Evolutionary conservation across 2,329 filamentous ascomycete species (phyloP).

Genomic region (Macrophomina pseudophaseolina): DNA sequence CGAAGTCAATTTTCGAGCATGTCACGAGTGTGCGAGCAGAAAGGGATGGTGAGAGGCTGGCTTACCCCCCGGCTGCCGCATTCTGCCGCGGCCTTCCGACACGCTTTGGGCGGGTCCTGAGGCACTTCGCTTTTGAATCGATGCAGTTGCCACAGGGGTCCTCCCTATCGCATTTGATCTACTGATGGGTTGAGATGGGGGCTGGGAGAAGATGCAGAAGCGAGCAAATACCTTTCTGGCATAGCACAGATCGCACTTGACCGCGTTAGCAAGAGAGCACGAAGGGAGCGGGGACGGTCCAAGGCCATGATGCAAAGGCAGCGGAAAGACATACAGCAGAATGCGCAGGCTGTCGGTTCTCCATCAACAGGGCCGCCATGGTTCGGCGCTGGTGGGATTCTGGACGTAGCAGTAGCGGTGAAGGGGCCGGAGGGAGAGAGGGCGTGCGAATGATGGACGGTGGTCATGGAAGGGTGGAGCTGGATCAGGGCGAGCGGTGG

Average conservation of each 20-base stretch:
- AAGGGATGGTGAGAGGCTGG: not conserved
- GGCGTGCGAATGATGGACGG: not conserved
- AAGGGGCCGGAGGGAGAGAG: too few relatives aligned
- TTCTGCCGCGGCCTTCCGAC: slow-evolving; percentile 22
- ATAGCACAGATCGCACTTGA: slow-evolving; percentile 23
- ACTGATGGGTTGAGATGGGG: not conserved
- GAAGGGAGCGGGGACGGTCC: too few relatives aligned
- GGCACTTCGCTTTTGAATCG: slow-evolving; percentile 35
- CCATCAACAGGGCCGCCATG: slow-evolving; percentile 2
- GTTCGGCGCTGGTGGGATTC: not conserved
- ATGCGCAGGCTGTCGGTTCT: slow-evolving; percentile 12
- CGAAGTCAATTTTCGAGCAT: not conserved
- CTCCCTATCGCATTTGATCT: slow-evolving; percentile 44
- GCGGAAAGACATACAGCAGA: slow-evolving; percentile 3
- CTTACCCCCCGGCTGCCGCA: slow-evolving; percentile 5
- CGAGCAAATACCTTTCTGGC: slow-evolving; percentile 18
- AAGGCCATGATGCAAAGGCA: too few relatives aligned
- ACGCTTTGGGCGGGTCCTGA: slow-evolving; percentile 34
- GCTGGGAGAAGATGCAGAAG: not conserved
- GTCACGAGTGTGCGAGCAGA: not conserved
- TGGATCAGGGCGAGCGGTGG: not conserved
- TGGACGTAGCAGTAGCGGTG: not conserved
- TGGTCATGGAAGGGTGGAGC: not conserved
- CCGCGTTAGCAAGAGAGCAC: too few relatives aligned
- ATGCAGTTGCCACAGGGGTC: slow-evolving; percentile 41